Percentiles rank a stretch among this genome's conserved stretches.
Conservation (phyloP, 1,139 yeast species). For the Zygosaccharomyces pseudobailii region DNA sequence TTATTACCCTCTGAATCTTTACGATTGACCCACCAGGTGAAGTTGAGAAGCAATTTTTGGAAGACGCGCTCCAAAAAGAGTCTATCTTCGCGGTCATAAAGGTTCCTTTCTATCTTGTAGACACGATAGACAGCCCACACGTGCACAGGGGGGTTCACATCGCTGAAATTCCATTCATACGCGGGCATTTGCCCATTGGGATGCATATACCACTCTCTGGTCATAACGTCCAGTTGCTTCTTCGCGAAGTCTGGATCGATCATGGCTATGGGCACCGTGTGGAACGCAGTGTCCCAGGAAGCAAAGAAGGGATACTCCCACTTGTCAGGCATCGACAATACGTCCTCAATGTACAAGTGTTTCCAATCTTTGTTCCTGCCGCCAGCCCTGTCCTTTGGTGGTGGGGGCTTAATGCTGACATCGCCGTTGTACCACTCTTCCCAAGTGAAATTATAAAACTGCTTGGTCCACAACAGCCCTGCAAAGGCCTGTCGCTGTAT, state of each 20-base stretch:
- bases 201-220: constrained; percentile 98
- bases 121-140: constrained; percentile 96
- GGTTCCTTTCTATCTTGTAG: constrained; percentile 81
- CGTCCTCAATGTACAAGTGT: constrained; percentile 84
- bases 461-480: constrained; percentile 92
- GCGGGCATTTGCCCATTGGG: constrained; percentile 99
- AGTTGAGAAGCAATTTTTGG: constrained; percentile 83
- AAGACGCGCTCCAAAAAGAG: constrained; percentile 86
- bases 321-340: constrained; percentile 87
- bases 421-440: constrained; percentile 90
- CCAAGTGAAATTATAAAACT: constrained; percentile 83
- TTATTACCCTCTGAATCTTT: constrained; percentile 87
- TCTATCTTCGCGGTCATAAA: constrained; percentile 77
- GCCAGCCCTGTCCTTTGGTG: constrained; percentile 74
- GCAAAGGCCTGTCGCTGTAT: constrained; percentile 95
- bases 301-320: constrained; percentile 98
- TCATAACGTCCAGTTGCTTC: constrained; percentile 77
- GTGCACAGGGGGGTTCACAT: constrained; percentile 96
- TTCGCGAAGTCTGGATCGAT: constrained; percentile 93
- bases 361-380: constrained; percentile 88
- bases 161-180: constrained; percentile 94
- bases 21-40: constrained; percentile 98
- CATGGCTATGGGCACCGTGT: constrained; percentile 91
- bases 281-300: constrained; percentile 98
- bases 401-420: constrained; percentile 65